Conservation (phyloP, 2,329 filamentous ascomycete species). For the Fusarium nygamai region DNA sequence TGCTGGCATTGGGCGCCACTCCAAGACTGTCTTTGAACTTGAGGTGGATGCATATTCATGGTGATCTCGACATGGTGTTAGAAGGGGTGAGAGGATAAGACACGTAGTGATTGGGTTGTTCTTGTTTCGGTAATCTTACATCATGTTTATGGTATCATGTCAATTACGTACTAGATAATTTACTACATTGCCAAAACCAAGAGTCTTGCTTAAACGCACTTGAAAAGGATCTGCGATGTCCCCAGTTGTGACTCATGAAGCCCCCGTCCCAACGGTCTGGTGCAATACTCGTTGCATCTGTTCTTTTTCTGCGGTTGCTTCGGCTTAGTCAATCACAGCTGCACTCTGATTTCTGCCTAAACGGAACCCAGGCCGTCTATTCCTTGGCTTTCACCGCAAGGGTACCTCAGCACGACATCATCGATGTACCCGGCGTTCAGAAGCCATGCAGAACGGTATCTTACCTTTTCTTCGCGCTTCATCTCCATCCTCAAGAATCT, state of each 20-base stretch:
- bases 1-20: conserved; percentile 5
- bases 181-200: background rate
- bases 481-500: accelerated
- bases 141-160: background rate
- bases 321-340: background rate
- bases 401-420: background rate
- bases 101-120: background rate
- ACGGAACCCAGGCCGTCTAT: background rate
- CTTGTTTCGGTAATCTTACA: background rate
- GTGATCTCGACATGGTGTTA: background rate
- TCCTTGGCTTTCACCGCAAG: background rate
- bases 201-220: background rate
- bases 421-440: no score
- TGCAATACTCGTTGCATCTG: accelerated
- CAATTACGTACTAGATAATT: background rate
- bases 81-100: accelerated
- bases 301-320: background rate
- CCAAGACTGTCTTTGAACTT: conserved; percentile 8
- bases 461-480: no score
- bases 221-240: no score
- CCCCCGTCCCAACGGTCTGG: background rate
- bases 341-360: background rate
- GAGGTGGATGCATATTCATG: conserved; percentile 21
- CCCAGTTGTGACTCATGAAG: background rate
- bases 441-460: no score